phyloP scores from a whole-genome alignment of 176 grass and related monocot species.

The Carex scoparia region DNA sequence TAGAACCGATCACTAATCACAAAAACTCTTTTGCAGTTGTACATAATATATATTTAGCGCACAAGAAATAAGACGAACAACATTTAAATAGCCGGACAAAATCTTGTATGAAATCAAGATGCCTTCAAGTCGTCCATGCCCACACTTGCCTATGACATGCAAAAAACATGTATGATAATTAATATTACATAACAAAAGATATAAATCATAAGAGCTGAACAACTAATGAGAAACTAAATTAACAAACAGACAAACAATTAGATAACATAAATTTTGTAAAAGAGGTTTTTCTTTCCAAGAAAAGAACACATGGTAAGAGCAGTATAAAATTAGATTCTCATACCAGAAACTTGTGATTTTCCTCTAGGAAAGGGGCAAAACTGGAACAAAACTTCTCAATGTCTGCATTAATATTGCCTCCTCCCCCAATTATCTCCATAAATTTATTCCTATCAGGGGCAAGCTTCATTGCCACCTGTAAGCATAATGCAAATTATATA shows the following conservation, averaged over 20 bases:
- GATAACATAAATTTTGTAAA: neutral
- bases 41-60: neutral
- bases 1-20: neutral
- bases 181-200: neutral
- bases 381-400: slow-evolving; percentile 59
- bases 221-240: neutral
- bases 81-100: neutral
- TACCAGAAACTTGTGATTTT: slow-evolving; percentile 88
- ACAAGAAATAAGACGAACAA: neutral
- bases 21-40: neutral
- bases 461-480: slow-evolving; percentile 67
- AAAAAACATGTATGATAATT: neutral
- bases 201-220: neutral
- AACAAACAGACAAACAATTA: neutral
- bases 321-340: neutral
- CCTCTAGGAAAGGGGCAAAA: slow-evolving; percentile 50
- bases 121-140: slow-evolving; percentile 72
- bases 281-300: neutral
- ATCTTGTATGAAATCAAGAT: slow-evolving; percentile 32
- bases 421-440: slow-evolving; percentile 65
- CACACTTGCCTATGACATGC: slow-evolving; percentile 47
- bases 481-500: slow-evolving; percentile 1
- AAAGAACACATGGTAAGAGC: neutral
- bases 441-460: slow-evolving; percentile 87
- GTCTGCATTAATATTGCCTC: slow-evolving; percentile 54